These are phyloP conservation scores for Arthrobotrys musiformis DNA, from an alignment of 2,329 filamentous ascomycete species.

Conservation along the genomic window DNA sequence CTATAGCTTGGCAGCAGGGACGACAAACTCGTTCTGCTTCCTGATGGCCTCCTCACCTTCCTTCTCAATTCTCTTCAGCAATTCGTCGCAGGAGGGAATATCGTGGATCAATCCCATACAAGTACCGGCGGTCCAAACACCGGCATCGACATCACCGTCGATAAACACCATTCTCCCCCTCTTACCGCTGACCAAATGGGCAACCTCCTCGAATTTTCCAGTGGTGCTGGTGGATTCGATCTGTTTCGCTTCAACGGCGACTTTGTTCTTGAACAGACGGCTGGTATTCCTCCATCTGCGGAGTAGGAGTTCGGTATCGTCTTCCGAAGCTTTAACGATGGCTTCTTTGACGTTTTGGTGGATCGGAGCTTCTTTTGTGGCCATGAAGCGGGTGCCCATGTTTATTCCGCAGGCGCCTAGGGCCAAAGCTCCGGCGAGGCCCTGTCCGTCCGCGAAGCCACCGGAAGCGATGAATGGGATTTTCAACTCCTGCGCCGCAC, in stretches of 20 bases:
- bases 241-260: slow-evolving; percentile 80
- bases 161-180: slow-evolving; percentile 89
- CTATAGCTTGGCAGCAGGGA: slow-evolving; percentile 71
- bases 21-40: slow-evolving; percentile 70
- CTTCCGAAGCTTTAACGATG: slow-evolving; percentile 88
- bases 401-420: slow-evolving; percentile 95
- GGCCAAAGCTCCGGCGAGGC: slow-evolving; percentile 87
- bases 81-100: slow-evolving; percentile 77
- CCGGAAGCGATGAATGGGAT: slow-evolving; percentile 96
- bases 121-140: slow-evolving; percentile 96
- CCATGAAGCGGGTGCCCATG: slow-evolving; percentile 99
- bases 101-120: slow-evolving; percentile 91
- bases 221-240: slow-evolving; percentile 83
- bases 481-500: slow-evolving; percentile 82
- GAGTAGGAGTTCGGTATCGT: slow-evolving; percentile 79
- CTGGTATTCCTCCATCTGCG: slow-evolving; percentile 93
- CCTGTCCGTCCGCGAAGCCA: slow-evolving; percentile 93
- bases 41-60: slow-evolving; percentile 76
- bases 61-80: slow-evolving; percentile 78
- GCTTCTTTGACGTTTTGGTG: slow-evolving; percentile 92
- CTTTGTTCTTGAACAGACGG: slow-evolving; percentile 88
- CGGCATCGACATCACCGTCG: slow-evolving; percentile 89
- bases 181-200: slow-evolving; percentile 87
- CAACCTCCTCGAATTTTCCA: slow-evolving; percentile 89
- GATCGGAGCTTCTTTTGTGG: slow-evolving; percentile 90